A percentile compares a stretch with the other conserved stretches of the same genome.
These are phyloP conservation scores for Monosporascus sp. DNA, from an alignment of 2,329 filamentous ascomycete genomes.

Conservation along the genomic window DNA sequence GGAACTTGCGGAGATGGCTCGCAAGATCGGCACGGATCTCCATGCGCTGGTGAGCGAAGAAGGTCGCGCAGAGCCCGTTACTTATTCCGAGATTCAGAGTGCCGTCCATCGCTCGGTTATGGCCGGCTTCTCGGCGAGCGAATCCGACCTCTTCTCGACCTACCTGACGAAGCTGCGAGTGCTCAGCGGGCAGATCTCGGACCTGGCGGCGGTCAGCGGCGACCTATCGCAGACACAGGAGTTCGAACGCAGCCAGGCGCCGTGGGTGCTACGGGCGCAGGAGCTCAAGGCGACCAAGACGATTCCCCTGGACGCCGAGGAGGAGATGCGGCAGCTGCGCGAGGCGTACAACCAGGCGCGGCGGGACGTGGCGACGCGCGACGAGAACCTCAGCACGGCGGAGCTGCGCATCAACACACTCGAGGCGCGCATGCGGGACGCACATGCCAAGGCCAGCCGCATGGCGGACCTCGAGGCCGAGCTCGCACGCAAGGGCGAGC, in stretches of 20 bases:
- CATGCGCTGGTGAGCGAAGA: conserved; percentile 65
- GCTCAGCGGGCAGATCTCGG: conserved; percentile 58
- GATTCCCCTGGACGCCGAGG: conserved; percentile 75
- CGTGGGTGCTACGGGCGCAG: conserved; percentile 78
- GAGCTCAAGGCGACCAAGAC: conserved; percentile 79
- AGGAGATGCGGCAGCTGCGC: conserved; percentile 74
- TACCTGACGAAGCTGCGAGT: conserved; percentile 63
- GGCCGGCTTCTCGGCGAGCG: conserved; percentile 46
- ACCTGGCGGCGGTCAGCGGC: conserved; percentile 63
- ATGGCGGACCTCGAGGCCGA: conserved; percentile 60
- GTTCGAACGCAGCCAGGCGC: conserved; percentile 69
- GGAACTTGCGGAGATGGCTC: conserved; percentile 60
- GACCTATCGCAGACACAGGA: conserved; percentile 70
- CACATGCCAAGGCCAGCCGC: conserved; percentile 66
- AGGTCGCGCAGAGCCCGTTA: conserved; percentile 61
- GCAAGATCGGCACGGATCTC: conserved; percentile 61
- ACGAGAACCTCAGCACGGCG: conserved; percentile 79
- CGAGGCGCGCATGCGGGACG: conserved; percentile 80
- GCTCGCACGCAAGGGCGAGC: conserved; percentile 47
- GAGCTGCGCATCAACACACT: conserved; percentile 92
- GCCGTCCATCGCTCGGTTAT: conserved; percentile 54
- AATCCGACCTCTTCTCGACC: conserved; percentile 64
- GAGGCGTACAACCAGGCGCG: conserved; percentile 76
- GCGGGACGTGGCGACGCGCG: conserved; percentile 63
- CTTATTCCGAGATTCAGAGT: conserved; percentile 59